Base-by-base conservation (phyloP, 1,139 yeast species). In the Blastobotrys petasosporus region DNA sequence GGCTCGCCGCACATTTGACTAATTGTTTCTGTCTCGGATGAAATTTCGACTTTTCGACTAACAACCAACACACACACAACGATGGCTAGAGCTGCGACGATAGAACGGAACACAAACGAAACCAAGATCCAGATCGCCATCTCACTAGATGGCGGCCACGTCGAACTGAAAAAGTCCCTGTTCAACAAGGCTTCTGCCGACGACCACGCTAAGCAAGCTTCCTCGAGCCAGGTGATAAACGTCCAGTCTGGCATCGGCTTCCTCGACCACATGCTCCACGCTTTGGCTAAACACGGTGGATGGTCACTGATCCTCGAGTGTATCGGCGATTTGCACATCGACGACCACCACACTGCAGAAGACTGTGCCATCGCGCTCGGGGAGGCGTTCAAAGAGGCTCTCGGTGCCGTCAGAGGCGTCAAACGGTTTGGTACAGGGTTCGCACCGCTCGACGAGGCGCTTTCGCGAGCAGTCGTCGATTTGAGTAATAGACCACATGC, bases 281-380 rank as follows among this genome's bases (percentile, higher is more conserved):
- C 98, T 0, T 73, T 92, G 56, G 97, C 97, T 37, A 92, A 92
- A 63, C 98, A 92, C 66, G 74, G 94, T 1, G 98, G 98, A 11
- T 92, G 98, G 98, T 86, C 96, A 16, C 66, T 92, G 51, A 72
- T 85, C 31, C 76, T 92, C 25, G 95, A 85, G 61, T 90, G 97
- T 67, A 76, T 84, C 51, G 98, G 98, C 34, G 98, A 92, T 63
- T 71, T 88, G 60, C 95, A 88, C 65, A 90, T 92, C 46, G 98
- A 92, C 64, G 98, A 92, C 67, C 98, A 92, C 65, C 98, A 92
- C 65, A 82, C 95, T 1, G 85, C 96, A 4, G 98, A 92, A 66
- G 98, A 92, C 67, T 87, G 88, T 52, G 97, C 92, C 36, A 86
- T 92, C 54, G 87, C 96, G 1, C 71, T 92, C 32, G 98, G 98